A percentile compares a stretch with the other conserved stretches of the same genome.
phyloP scores from a whole-genome alignment of 1,284 basidiomycete genomes.

The Trametes pubescens region DNA sequence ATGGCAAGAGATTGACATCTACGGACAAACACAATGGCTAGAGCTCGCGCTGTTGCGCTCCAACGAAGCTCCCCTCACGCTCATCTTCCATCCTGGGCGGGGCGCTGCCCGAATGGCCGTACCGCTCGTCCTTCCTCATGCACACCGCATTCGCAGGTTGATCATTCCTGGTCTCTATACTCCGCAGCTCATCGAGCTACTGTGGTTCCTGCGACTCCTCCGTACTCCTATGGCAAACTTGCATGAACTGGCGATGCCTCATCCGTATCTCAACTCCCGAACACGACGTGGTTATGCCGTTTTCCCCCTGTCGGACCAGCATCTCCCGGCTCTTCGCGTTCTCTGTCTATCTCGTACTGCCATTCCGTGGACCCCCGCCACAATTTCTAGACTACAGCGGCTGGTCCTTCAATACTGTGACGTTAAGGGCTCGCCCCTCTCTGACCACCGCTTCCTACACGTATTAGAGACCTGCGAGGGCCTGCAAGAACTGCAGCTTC shows the following conservation, averaged over 20 bases:
- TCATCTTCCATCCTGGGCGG: not conserved
- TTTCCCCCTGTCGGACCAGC: not conserved
- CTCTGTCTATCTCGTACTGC: not conserved
- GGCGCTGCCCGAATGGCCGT: not conserved
- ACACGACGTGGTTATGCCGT: not conserved
- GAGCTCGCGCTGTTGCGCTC: conserved; percentile 8
- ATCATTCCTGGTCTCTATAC: not conserved
- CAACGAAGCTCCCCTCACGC: not conserved
- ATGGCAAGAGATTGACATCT: not conserved
- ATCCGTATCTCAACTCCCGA: not conserved
- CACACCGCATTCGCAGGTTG: not conserved
- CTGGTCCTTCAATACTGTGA: not conserved
- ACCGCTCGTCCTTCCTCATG: not conserved
- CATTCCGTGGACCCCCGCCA: not conserved
- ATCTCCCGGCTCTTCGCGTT: not conserved
- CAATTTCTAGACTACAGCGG: not conserved
- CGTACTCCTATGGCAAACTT: not conserved
- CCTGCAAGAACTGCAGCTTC: not conserved
- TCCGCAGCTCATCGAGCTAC: not conserved
- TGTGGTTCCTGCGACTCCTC: not conserved
- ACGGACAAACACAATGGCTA: not conserved
- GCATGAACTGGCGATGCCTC: not conserved
- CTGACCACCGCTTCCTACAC: not conserved
- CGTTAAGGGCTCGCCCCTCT: not conserved
- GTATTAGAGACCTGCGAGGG: not conserved